Base-by-base conservation (phyloP, 306 rosid species). In the Argentina anserina region DNA sequence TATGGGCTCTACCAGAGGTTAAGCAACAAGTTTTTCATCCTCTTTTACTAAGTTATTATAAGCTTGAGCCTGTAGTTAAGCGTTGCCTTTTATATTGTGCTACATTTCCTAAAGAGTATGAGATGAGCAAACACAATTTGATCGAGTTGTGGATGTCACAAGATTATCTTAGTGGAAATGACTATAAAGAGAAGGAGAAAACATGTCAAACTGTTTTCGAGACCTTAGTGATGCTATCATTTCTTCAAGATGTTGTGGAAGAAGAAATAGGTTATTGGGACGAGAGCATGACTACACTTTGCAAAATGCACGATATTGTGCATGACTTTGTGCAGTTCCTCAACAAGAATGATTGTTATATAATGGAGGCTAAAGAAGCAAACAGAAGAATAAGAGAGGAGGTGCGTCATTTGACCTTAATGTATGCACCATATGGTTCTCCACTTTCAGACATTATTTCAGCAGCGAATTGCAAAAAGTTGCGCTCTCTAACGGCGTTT, bases 271-370 rank as follows among this genome's bases (percentile, higher is more conserved):
- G 3, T 42, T 0, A 40, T 1, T 40, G n/a, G n/a, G n/a, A 2
- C 5, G 0, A 0, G 3, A 42, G 0, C 0, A 3, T 1, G 13
- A 14, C 4, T 0, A 18, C 0, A 0, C 6, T 6, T 28, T 58
- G 34, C 3, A 28, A 13, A 6, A 25, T 53, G 60, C 60, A 53
- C 8, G 28, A 53, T 10, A 41, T 41, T 41, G 45, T 41, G 10
- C 14, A 41, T 41, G 14, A 41, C 5, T n/a, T 50, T 8, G 26
- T 50, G 3, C 26, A 7, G 20, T 50, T n/a, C 11, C 58, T 50
- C 64, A 58, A 28, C 3, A 58, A 58, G 9, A 26, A 58, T 13
- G 64, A 58, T 6, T 28, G 64, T 9, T 28, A 26, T 14, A 29
- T 6, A 6, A 6, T 59, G 9, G 39, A 59, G 36, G n/a, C 9